Evolutionary conservation across 768 basidiomycete genomes (phyloP).

Genomic region (Aureoboletus auriporus): DNA sequence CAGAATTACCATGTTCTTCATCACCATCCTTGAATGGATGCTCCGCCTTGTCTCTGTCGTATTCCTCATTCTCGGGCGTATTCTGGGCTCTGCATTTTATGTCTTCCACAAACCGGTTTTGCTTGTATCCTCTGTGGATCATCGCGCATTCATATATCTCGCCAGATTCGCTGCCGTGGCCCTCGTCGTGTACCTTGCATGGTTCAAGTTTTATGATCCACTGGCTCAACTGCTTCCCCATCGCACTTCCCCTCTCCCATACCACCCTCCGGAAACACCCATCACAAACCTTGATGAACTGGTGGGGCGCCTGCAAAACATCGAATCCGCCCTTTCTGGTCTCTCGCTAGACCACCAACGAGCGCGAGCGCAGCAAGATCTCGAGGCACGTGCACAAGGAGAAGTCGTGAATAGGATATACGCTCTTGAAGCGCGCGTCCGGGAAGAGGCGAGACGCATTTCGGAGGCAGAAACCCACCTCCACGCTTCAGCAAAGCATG

Average conservation of each 20-base stretch:
- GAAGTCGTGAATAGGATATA: constrained; percentile 55
- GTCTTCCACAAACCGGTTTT: constrained; percentile 45
- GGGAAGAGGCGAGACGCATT: constrained; percentile 41
- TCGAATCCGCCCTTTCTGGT: constrained; percentile 61
- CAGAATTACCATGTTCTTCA: constrained; percentile 27
- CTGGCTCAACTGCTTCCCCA: constrained; percentile 31
- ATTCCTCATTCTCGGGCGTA: constrained; percentile 43
- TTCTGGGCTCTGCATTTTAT: constrained; percentile 48
- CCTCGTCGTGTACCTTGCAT: constrained; percentile 40
- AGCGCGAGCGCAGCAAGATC: constrained; percentile 47
- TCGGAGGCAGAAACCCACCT: constrained; percentile 52
- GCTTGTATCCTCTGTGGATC: constrained; percentile 33
- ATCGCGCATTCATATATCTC: constrained; percentile 31
- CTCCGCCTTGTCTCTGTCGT: constrained; percentile 30
- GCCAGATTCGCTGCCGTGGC: constrained; percentile 43
- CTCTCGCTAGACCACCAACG: constrained; percentile 55
- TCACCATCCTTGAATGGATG: constrained; percentile 21
- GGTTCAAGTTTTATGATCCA: constrained; percentile 41
- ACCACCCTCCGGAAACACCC: constrained; percentile 53
- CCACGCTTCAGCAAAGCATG: constrained; percentile 41
- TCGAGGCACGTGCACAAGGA: constrained; percentile 44
- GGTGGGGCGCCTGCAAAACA: constrained; percentile 52
- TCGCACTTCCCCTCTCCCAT: constrained; percentile 33
- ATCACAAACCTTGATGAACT: constrained; percentile 66
- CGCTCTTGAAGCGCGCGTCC: constrained; percentile 50